Base-by-base conservation (phyloP, 1,284 basidiomycete species). In the Somion occarium region DNA sequence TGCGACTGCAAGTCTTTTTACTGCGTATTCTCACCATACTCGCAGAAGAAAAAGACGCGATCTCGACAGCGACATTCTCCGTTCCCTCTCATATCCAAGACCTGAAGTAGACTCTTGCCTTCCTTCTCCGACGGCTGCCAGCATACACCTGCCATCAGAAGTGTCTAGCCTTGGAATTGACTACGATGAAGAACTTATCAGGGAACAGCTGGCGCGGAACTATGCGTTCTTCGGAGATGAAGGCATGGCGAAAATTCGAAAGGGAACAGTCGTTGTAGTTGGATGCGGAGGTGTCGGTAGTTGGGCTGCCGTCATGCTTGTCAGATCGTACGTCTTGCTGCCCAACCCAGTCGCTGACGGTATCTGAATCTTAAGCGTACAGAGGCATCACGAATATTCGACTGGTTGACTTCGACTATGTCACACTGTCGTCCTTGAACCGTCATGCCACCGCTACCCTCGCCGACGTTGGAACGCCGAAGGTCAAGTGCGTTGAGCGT, bases 271-370 rank as follows among this genome's bases (percentile, higher is more conserved):
- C 2, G 91, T 93, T 19, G 76, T 99, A 20, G 82, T 99, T 5
- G 97, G 97, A 2, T 93, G 94, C 57, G 97, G 97, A 52, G 97
- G 97, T 3, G 97, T 99, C 1, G 95, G 96, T 0, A 93, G 90
- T 60, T 96, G 93, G 88, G 89, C 87, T 23, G 94, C 96, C 4
- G 82, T 96, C 26, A 98, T 98, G 93, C 82, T 98, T 42, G 87
- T 85, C 25, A 74, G 94, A 65, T 91, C 88, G 85, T 90, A 64
- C 64, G 89, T 80, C 42, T 46, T 5, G 38, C 24, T n/a, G n/a
- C n/a, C n/a, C n/a, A n/a, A n/a, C n/a, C n/a, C n/a, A n/a, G n/a
- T n/a, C n/a, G n/a, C 44, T 27, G 23, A 3, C 37, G 18, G n/a
- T 9, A 30, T 3, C 42, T 46, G 38, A 22, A 30, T 15, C n/a